Evolutionary conservation across 306 rosid species (phyloP).

Genomic region (Neltuma alba): DNA sequence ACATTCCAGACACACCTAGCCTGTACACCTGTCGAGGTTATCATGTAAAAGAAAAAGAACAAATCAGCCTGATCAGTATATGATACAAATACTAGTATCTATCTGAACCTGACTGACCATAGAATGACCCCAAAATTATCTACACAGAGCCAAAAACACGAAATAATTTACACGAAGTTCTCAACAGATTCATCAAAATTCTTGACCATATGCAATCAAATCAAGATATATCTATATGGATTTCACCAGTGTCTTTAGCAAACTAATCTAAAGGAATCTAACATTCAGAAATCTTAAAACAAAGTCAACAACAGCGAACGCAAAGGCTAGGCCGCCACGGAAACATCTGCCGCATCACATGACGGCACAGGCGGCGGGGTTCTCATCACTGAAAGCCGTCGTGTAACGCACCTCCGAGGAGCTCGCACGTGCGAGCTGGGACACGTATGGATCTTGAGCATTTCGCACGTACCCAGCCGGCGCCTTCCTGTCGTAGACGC

Average conservation of each 20-base stretch:
- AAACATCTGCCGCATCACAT: slow-evolving; percentile 45
- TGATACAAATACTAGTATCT: no score
- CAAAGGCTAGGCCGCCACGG: not conserved
- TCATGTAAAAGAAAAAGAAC: no score
- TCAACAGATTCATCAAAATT: not conserved
- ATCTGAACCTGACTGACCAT: no score
- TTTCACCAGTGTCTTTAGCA: not conserved
- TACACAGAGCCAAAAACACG: not conserved
- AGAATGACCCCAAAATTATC: no score
- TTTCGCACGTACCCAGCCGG: slow-evolving; percentile 81
- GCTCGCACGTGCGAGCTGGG: slow-evolving; percentile 73
- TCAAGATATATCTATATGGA: not conserved
- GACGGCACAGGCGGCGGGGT: slow-evolving; percentile 64
- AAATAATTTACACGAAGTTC: not conserved
- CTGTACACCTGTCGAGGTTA: not conserved
- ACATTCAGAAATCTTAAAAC: not conserved
- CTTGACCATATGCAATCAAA: not conserved
- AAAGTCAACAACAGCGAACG: not conserved
- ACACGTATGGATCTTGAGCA: slow-evolving; percentile 37
- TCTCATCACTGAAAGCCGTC: slow-evolving; percentile 88
- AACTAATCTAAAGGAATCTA: not conserved
- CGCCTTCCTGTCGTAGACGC: slow-evolving; percentile 79
- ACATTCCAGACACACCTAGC: not conserved
- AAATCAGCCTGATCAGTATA: no score
- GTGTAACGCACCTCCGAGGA: slow-evolving; percentile 81